Evolutionary conservation across 1,139 yeast genomes (phyloP).

Genomic region (Groenewaldozyma sp.): DNA sequence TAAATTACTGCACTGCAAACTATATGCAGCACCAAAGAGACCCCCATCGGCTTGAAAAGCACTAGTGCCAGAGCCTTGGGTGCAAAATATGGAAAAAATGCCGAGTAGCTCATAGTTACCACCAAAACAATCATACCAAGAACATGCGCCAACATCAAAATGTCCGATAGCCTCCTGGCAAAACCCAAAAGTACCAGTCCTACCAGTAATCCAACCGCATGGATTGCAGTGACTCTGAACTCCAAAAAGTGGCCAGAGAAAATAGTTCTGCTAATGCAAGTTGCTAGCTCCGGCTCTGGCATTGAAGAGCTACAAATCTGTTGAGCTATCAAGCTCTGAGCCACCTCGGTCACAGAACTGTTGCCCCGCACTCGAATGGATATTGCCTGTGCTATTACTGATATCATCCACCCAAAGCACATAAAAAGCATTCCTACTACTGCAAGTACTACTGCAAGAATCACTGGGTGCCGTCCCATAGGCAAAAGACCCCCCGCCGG

Average conservation of each 20-base stretch:
- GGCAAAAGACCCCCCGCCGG: slow-evolving; percentile 24
- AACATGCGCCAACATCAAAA: slow-evolving; percentile 12
- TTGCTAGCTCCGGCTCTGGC: slow-evolving; percentile 4
- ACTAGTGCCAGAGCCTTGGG: slow-evolving; percentile 18
- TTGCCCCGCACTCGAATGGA: slow-evolving; percentile 21
- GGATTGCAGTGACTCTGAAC: slow-evolving; percentile 18
- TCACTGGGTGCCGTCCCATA: slow-evolving; percentile 3
- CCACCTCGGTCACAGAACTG: slow-evolving; percentile 12
- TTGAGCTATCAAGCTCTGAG: slow-evolving; percentile 10
- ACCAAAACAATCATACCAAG: slow-evolving; percentile 17
- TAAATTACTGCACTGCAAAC: slow-evolving; percentile 17
- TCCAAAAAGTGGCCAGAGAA: slow-evolving; percentile 21
- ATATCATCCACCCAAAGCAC: slow-evolving; percentile 18
- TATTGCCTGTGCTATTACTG: slow-evolving; percentile 22
- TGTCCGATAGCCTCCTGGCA: slow-evolving; percentile 9
- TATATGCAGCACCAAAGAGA: slow-evolving; percentile 19
- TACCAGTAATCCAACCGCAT: slow-evolving; percentile 20
- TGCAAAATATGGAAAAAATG: slow-evolving; percentile 20
- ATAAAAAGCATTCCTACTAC: slow-evolving; percentile 12
- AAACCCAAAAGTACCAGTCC: slow-evolving; percentile 11
- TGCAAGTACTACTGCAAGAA: slow-evolving; percentile 7
- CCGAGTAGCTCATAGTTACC: slow-evolving; percentile 14
- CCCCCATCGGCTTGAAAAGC: slow-evolving; percentile 20
- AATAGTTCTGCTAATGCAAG: slow-evolving; percentile 16
- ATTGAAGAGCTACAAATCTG: slow-evolving; percentile 19